These are phyloP conservation scores for Phialophora verrucosa DNA, from an alignment of 2,329 filamentous ascomycete genomes.

Conservation along the genomic window DNA sequence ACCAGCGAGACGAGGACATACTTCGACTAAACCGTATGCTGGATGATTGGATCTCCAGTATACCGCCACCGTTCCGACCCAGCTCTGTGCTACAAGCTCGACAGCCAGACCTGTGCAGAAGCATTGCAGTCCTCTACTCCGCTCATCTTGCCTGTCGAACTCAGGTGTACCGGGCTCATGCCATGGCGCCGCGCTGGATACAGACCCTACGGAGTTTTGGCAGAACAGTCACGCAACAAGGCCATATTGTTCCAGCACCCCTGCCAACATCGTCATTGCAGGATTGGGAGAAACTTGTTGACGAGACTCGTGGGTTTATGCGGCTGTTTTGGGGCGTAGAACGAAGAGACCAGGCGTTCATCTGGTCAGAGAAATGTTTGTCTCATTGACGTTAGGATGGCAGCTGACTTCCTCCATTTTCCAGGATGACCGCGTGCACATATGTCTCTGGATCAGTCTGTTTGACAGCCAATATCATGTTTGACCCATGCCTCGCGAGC, in stretches of 20 bases:
- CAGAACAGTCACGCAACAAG: no score
- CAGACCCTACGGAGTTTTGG: no score
- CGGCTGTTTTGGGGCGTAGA: conserved; percentile 23
- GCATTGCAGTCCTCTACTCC: conserved; percentile 21
- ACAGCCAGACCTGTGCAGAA: neutral
- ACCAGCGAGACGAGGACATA: conserved; percentile 25
- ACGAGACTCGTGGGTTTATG: conserved; percentile 26
- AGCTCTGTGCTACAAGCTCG: conserved; percentile 13
- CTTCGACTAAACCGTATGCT: conserved; percentile 26
- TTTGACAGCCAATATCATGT: conserved; percentile 34
- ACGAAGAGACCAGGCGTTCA: conserved; percentile 4
- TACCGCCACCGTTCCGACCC: conserved; percentile 24
- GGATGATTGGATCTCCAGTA: conserved; percentile 29
- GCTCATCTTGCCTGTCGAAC: conserved; percentile 28
- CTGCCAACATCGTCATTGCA: conserved; percentile 18
- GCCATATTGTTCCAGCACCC: no score
- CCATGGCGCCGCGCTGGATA: neutral
- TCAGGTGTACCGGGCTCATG: conserved; percentile 24
- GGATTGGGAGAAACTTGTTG: conserved; percentile 14
- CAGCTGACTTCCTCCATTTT: conserved; percentile 2
- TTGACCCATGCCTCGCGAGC: conserved; percentile 14
- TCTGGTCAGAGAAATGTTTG: no score
- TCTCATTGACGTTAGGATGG: no score
- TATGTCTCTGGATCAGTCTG: conserved; percentile 30
- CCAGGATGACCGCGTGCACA: conserved; percentile 29